Conservation (phyloP, 768 basidiomycete genomes). For the Rossbeevera mucosa region DNA sequence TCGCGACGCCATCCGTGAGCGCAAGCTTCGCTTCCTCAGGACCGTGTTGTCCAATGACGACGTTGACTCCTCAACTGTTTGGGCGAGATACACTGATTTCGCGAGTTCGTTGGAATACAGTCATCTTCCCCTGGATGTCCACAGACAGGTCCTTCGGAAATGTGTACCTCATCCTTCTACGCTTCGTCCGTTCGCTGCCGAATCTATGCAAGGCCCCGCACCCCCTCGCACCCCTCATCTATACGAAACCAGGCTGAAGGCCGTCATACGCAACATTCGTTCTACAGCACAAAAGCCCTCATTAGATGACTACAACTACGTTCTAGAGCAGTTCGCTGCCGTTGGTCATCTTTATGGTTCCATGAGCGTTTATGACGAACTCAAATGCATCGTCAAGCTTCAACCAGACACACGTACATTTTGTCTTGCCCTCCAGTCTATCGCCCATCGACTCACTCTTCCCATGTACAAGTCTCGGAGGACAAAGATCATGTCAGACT, state of each 20-base stretch:
- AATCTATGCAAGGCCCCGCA: constrained; percentile 37
- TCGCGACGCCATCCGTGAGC: constrained; percentile 15
- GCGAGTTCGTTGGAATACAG: constrained; percentile 45
- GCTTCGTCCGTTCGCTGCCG: constrained; percentile 44
- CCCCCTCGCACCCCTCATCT: constrained; percentile 40
- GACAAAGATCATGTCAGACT: constrained; percentile 35
- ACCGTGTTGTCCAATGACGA: constrained; percentile 29
- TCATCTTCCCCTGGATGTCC: constrained; percentile 56
- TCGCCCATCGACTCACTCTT: constrained; percentile 62
- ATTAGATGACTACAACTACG: constrained; percentile 68
- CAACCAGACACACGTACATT: constrained; percentile 54
- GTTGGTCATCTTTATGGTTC: constrained; percentile 65
- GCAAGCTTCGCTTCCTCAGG: constrained; percentile 27
- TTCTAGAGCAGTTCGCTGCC: constrained; percentile 71
- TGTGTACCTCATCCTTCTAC: constrained; percentile 48
- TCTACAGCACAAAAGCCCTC: constrained; percentile 38
- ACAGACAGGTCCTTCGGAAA: constrained; percentile 64
- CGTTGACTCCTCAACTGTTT: constrained; percentile 48
- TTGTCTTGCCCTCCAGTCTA: constrained; percentile 60
- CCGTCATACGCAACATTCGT: constrained; percentile 68
- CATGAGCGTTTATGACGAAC: constrained; percentile 57
- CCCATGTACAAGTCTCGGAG: constrained; percentile 43
- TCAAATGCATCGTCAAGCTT: constrained; percentile 40
- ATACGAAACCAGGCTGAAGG: constrained; percentile 64
- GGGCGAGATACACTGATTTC: constrained; percentile 60